Evolutionary conservation across 2,329 filamentous ascomycete species (phyloP), one percentile per base, ranked within the genome.

Genomic region (Pseudopyrenochaeta lycopersici): DNA sequence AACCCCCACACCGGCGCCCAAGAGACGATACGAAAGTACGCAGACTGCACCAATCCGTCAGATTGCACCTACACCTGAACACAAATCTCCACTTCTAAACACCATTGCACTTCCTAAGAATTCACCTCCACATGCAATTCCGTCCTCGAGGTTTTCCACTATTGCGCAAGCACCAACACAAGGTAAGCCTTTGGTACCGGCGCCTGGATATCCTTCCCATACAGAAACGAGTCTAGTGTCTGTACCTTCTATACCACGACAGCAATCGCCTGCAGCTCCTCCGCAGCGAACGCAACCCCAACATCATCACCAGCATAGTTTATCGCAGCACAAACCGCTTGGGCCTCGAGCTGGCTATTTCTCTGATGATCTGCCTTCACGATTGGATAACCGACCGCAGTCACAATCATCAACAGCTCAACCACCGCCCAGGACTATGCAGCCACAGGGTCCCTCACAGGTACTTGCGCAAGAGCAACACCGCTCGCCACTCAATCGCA

Each of bases 11-110:
- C 78, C 79, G 11, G 77, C 80, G 44, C 64, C 64, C 1, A 82
- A 81, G 64, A 73, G 80, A 58, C 78, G 79, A 42, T 81, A 81
- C 52, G 80, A 82, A 49, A 75, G 75, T 46, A 73, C 74, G 10
- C 67, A 68, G 44, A 64, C 74, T 12, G 64, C 70, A 48, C 65
- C 72, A 15, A 77, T 76, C 12, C 77, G 80, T 7, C 69, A 77
- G 31, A 69, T 81, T 50, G 79, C 79, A 29, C 78, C 79, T 10
- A 80, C 73, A 5, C 78, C 73, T n/a, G 80, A 81, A 33, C 73
- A 78, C 20, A 77, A 78, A 35, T 70, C 75, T 21, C 64, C 71
- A 4, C 60, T 67, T 32, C 52, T 58, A 12, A 65, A 62, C 31
- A 42, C 66, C 11, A 50, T 66, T 42, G 51, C 64, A 18, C 49